Percentiles rank a stretch among this genome's conserved stretches.
Evolutionary conservation across 192 early-diverging fungal genomes (phyloP).

Genomic region (Allomyces arbusculus): DNA sequence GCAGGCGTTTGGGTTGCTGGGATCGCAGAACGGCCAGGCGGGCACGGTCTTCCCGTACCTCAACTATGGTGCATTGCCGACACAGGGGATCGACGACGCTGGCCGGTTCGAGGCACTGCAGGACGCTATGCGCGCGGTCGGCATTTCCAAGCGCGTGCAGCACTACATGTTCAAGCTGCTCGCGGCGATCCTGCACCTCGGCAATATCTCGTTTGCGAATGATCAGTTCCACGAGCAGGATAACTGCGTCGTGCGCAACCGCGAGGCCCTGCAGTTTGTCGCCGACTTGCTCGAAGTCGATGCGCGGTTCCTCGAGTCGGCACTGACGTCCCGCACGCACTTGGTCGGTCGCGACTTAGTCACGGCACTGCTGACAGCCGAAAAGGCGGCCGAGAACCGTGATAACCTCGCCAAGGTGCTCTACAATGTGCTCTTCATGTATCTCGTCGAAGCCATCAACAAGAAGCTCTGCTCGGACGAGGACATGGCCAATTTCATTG

Average conservation of each 20-base stretch:
- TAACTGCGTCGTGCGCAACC: slow-evolving; percentile 51
- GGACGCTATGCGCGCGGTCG: slow-evolving; percentile 36
- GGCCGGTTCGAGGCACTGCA: slow-evolving; percentile 43
- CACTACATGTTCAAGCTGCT: slow-evolving; percentile 63
- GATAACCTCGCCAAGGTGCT: slow-evolving; percentile 61
- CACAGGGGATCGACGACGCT: slow-evolving; percentile 31
- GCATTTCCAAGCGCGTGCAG: slow-evolving; percentile 44
- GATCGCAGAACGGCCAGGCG: neutral
- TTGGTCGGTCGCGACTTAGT: slow-evolving; percentile 65
- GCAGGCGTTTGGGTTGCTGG: slow-evolving; percentile 29
- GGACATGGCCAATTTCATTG: slow-evolving; percentile 60
- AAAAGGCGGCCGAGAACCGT: slow-evolving; percentile 53
- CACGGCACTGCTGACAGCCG: slow-evolving; percentile 66
- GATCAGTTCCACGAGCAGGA: slow-evolving; percentile 53
- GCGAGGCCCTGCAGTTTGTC: slow-evolving; percentile 44
- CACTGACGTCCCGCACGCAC: slow-evolving; percentile 63
- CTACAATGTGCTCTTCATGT: slow-evolving; percentile 72
- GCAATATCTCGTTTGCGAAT: slow-evolving; percentile 63
- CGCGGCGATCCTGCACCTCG: slow-evolving; percentile 76
- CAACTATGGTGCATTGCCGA: slow-evolving; percentile 20
- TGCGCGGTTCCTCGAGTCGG: slow-evolving; percentile 43
- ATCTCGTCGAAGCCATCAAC: slow-evolving; percentile 86
- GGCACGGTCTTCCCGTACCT: slow-evolving; percentile 14
- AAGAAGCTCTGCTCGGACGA: slow-evolving; percentile 50
- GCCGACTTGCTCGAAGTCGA: slow-evolving; percentile 65